These are phyloP conservation scores for Phytopythium boreale DNA, from an alignment of 352 stramenopile genomes.

Conservation along the genomic window DNA sequence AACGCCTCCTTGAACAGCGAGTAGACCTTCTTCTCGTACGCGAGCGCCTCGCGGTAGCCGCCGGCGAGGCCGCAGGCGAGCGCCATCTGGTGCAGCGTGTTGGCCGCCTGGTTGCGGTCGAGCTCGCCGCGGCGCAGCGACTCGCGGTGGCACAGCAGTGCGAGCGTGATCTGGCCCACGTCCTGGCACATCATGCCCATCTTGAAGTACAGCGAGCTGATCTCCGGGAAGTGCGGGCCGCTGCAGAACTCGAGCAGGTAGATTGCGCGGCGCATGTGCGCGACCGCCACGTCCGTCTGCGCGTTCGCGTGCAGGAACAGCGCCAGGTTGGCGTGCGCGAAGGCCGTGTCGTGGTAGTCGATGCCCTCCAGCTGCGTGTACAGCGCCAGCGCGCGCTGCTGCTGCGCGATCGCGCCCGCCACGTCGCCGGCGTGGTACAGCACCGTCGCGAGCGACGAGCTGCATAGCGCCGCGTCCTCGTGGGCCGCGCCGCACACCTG, in stretches of 20 bases:
- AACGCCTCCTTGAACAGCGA: conserved; percentile 79
- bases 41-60: conserved; percentile 82
- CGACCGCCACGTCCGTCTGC: conserved; percentile 81
- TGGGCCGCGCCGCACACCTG: conserved; percentile 92
- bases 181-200: conserved; percentile 95
- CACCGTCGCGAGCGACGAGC: conserved; percentile 90
- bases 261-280: conserved; percentile 89
- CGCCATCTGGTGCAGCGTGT: conserved; percentile 88
- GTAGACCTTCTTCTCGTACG: conserved; percentile 90
- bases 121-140: conserved; percentile 85
- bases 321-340: conserved; percentile 89
- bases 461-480: conserved; percentile 90
- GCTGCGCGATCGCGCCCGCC: conserved; percentile 84
- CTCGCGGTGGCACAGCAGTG: conserved; percentile 87
- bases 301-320: conserved; percentile 89
- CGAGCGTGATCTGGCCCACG: conserved; percentile 79
- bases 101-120: conserved; percentile 82
- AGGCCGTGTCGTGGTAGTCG: conserved; percentile 91
- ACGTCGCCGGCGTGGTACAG: conserved; percentile 91
- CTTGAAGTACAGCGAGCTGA: conserved; percentile 92
- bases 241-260: conserved; percentile 93
- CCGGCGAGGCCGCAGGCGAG: conserved; percentile 74
- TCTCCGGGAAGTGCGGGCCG: conserved; percentile 88
- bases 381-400: conserved; percentile 89
- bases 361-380: conserved; percentile 91